Evolutionary conservation across 352 stramenopile genomes (phyloP), one percentile per base, ranked within the genome.

Genomic region (Globisporangium orthogonon): DNA sequence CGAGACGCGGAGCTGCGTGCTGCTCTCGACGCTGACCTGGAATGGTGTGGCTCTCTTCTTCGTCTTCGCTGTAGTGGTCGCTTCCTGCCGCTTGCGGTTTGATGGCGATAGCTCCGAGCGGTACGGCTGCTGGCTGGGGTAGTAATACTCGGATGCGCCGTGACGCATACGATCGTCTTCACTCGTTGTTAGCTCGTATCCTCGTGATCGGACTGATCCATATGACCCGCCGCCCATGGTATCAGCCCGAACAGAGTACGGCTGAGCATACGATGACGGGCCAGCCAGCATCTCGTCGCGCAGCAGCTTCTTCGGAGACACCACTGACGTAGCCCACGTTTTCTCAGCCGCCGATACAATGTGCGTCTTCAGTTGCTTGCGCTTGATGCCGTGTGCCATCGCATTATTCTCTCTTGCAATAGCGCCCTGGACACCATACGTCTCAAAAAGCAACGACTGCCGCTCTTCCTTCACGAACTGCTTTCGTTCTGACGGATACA

Each of bases 371-470:
- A 87, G 60, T 46, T 89, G 75, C 14, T 72, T 65, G 40, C 79
- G 63, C 51, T 87, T 89, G 40, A 85, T 81, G 7, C 76, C 75
- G 64, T 70, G 47, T 29, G 49, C 40, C 50, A 64, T 54, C 54
- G 44, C 33, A 33, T 46, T n/a, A 45, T 17, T 43, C 10, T 66
- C 57, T 7, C 18, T 31, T 40, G 31, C 41, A n/a, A 61, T 35
- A 5, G 39, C 41, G 41, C 30, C 31, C 30, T 61, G 56, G 11
- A 91, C 67, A 1, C 78, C 81, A 49, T 91, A 91, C 4, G 78
- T 83, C 31, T 87, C 78, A 44, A 89, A 83, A 3, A 91, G 62
- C 31, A 81, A 62, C 2, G 69, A 76, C 35, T 87, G 75, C 2
- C 71, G 63, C 17, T 84, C 76, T 45, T 85, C 68, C 33, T 82